A percentile compares a stretch with the other conserved stretches of the same genome.
phyloP scores from a whole-genome alignment of 257 asterid genomes.

The Nicotiana otophora region DNA sequence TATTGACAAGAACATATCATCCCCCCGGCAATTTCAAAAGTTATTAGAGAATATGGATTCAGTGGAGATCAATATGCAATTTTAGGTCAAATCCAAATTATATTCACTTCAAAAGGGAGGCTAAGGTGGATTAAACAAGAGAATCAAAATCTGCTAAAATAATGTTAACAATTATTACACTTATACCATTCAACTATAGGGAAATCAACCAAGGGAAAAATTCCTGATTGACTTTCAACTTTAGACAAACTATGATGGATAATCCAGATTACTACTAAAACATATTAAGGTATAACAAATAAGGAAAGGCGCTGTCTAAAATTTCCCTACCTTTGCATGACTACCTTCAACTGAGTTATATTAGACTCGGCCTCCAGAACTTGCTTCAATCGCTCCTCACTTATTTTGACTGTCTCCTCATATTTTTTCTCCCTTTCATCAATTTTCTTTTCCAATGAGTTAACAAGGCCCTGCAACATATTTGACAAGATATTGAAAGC shows the following conservation, averaged over 20 bases:
- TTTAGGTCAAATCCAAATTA: background rate
- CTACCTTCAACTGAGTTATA: constrained; percentile 58
- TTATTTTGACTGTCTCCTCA: constrained; percentile 50
- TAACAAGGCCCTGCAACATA: constrained; percentile 46
- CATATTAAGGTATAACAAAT: background rate
- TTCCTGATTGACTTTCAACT: background rate
- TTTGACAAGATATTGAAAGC: background rate
- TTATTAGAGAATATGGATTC: background rate
- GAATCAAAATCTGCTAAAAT: background rate
- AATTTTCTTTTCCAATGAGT: constrained; percentile 58
- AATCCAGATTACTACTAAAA: background rate
- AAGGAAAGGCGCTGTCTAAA: background rate
- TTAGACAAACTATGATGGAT: background rate
- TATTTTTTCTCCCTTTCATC: constrained; percentile 66
- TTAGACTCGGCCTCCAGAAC: constrained; percentile 69
- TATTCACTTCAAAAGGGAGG: background rate
- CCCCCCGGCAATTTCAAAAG: background rate
- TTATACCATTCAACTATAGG: background rate
- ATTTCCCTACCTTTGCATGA: constrained; percentile 53
- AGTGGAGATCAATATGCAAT: background rate
- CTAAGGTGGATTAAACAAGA: background rate
- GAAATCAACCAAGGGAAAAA: background rate
- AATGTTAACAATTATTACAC: background rate
- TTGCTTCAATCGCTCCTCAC: constrained; percentile 64
- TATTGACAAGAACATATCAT: background rate